Evolutionary conservation across 805 yeast genomes (phyloP), one percentile per base, ranked within the genome.

Genomic region (Candida silvicultrix): DNA sequence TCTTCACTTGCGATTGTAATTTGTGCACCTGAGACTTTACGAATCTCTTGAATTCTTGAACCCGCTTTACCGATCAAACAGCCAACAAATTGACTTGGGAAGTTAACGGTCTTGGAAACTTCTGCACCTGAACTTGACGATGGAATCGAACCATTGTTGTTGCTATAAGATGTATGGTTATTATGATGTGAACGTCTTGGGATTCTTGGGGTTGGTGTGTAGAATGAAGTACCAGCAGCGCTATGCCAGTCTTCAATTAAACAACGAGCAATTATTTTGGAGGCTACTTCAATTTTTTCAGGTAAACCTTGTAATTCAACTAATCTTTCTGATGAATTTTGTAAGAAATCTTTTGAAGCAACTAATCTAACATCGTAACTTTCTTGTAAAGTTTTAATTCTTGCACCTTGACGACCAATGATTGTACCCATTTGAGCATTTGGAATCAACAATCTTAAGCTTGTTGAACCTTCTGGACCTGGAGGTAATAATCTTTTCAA

Each of bases 1-100:
- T 80, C 79, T 55, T 82, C 86, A 46, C 83, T 80, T 35, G 85
- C 80, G 53, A 89, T 86, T 5, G 81, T 78, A 60, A 89, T 87
- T 37, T 80, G 77, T 36, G 96, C 89, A 37, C 89, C 90, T 42
- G 89, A 78, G 32, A 74, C 74, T 55, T 84, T 80, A 56, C 96
- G 77, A 43, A 89, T 83, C 50, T 89, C 95, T 63, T 85, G 94
- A 54, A 89, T 88, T 66, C 95, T 78, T 25, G 86, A 70, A 36
- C 96, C 96, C 52, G 83, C 81, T 54, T 84, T 83, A 49, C 97
- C 97, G 56, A 89, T 87, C 45, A 89, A 72, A 43, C 95, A 92
- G 38, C 97, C 97, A 40, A 89, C 96, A 68, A 81, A 81, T 49
- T 81, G 87, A 53, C 84, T 82, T 35, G 95, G 88, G 60, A 88